Conservation (phyloP, 139 green algal species). For the Tetraselmis striata region DNA sequence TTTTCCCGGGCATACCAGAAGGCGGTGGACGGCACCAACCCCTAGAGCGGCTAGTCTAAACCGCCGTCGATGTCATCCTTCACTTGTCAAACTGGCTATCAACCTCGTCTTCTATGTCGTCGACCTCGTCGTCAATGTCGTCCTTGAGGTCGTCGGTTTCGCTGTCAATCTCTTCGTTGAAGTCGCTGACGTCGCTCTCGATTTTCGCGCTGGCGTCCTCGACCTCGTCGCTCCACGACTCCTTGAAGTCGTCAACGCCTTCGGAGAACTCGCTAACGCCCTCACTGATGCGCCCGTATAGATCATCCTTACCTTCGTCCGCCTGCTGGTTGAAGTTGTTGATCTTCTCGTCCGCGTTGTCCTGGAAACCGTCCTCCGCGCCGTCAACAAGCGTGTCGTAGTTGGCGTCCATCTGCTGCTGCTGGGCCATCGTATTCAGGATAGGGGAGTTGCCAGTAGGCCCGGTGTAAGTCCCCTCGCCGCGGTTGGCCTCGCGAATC, state of each 20-base stretch:
- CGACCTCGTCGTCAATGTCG: no score
- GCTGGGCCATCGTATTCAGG: not conserved
- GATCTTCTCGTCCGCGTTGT: not conserved
- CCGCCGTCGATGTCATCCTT: no score
- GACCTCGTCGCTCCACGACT: not conserved
- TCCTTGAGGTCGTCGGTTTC: no score
- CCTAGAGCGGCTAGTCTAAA: no score
- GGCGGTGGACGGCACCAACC: no score
- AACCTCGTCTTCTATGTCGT: no score
- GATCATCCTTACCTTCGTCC: not conserved
- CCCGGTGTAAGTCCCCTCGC: not conserved
- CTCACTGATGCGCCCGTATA: not conserved
- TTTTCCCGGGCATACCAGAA: no score
- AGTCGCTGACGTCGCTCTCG: no score
- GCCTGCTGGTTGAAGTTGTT: not conserved
- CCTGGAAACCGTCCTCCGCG: not conserved
- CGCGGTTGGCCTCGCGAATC: not conserved
- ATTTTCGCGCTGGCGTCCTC: no score
- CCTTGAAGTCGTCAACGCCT: not conserved
- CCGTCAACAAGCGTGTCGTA: not conserved
- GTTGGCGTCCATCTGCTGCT: not conserved
- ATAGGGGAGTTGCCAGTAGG: not conserved
- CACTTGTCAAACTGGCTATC: no score
- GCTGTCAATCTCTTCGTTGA: no score
- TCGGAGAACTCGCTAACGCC: not conserved